A percentile compares a stretch with the other conserved stretches of the same genome.
These are phyloP conservation scores for Neoboletus subvelutipes DNA, from an alignment of 768 basidiomycete species.

Conservation along the genomic window DNA sequence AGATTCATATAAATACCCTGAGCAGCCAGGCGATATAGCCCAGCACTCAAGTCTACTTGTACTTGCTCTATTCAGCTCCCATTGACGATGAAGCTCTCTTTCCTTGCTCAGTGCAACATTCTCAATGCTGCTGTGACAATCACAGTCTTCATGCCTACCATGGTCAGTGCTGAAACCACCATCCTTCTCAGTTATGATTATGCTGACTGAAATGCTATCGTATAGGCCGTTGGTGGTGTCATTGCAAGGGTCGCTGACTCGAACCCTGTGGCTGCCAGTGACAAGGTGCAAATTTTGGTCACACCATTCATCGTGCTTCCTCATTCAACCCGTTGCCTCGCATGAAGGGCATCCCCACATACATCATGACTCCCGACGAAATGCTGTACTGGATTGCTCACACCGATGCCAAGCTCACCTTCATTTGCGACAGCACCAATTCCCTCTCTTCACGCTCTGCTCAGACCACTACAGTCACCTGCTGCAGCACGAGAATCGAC, in stretches of 20 bases:
- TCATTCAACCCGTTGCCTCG: background rate
- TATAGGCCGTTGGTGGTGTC: background rate
- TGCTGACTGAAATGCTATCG: background rate
- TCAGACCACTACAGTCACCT: background rate
- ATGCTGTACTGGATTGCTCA: background rate
- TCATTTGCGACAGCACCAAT: background rate
- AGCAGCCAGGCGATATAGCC: background rate
- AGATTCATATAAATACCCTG: background rate
- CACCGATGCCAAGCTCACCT: background rate
- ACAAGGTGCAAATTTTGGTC: background rate
- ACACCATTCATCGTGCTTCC: background rate
- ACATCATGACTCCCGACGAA: background rate
- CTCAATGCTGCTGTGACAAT: background rate
- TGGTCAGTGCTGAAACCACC: background rate
- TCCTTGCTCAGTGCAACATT: background rate
- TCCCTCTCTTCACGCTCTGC: background rate
- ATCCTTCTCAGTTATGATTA: background rate
- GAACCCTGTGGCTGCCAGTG: background rate
- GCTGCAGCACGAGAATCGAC: background rate
- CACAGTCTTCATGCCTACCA: background rate
- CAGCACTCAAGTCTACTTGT: background rate
- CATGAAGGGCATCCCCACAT: background rate
- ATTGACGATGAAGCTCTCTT: background rate
- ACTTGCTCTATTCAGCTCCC: background rate
- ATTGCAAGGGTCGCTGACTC: background rate